Evolutionary conservation across 1,139 yeast species (phyloP), one percentile per base, ranked within the genome.

Genomic region (Dujonia santamariae): DNA sequence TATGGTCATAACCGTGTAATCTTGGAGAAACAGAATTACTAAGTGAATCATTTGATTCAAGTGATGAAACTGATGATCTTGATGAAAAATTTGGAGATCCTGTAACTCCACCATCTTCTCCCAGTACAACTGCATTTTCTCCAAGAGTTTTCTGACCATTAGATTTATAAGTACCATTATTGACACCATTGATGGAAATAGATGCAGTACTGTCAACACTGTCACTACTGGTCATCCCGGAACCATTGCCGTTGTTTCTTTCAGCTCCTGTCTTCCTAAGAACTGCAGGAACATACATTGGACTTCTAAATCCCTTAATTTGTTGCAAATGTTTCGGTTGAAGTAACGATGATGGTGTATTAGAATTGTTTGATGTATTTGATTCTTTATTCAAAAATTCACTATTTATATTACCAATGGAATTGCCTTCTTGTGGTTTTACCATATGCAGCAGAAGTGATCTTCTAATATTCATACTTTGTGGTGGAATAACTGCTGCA

Each of bases 221-320:
- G 22, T 19, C 7, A 11, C 22, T 19, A n/a, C n/a, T n/a, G n/a
- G n/a, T n/a, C n/a, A n/a, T n/a, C n/a, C n/a, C n/a, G n/a, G n/a
- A n/a, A n/a, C n/a, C n/a, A n/a, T n/a, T n/a, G n/a, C n/a, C n/a
- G n/a, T n/a, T n/a, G n/a, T n/a, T n/a, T n/a, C n/a, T n/a, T n/a
- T n/a, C n/a, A 22, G 7, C 18, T 22, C 17, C 11, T 11, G 69
- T 60, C 50, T 75, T 78, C 21, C 97, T 69, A 36, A 90, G 65
- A 5, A 88, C 97, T 0, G 96, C 96, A 0, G 97, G 97, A 0
- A 85, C 72, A 53, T 87, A 88, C 67, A 88, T 65, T 5, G 97
- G 97, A 48, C 85, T 81, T 50, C 88, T 75, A 38, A 87, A 86
- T 18, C 80, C 80, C 42, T 76, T 76, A 32, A 82, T 76, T 45